These are phyloP conservation scores for Phytophthora constricta DNA, from an alignment of 352 stramenopile species.

Conservation along the genomic window DNA sequence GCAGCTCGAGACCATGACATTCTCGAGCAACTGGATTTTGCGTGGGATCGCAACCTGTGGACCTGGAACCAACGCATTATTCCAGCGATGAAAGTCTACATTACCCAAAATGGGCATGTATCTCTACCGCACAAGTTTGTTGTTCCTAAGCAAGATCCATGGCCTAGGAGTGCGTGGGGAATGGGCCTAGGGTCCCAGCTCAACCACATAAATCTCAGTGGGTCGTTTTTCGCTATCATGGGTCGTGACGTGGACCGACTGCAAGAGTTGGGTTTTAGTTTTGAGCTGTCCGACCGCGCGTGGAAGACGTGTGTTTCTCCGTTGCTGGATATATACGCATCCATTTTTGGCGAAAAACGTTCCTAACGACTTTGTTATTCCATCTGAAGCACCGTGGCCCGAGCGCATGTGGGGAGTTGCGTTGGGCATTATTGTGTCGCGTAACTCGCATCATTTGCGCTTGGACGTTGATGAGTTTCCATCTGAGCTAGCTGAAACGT, in stretches of 20 bases:
- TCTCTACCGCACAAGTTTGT: slow-evolving; percentile 34
- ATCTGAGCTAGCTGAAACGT: no score
- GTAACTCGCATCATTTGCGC: neutral
- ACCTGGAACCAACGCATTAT: no score
- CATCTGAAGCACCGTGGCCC: no score
- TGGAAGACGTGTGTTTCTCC: neutral
- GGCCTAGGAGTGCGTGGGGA: slow-evolving; percentile 38
- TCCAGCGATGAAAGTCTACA: slow-evolving; percentile 42
- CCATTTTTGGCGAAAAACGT: neutral
- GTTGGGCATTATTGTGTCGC: neutral
- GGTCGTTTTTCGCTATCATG: slow-evolving; percentile 38
- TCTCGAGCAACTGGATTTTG: no score
- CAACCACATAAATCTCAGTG: slow-evolving; percentile 22
- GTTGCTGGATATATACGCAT: neutral
- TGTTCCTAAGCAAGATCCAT: slow-evolving; percentile 29
- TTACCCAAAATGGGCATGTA: slow-evolving; percentile 31
- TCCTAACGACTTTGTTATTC: no score
- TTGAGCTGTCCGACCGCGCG: neutral
- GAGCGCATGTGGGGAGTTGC: no score
- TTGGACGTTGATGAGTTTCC: no score
- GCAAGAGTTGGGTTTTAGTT: no score
- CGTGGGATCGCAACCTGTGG: no score
- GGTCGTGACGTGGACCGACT: no score
- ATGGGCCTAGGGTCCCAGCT: neutral
- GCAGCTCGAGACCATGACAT: no score